These are phyloP conservation scores for Suillus americanus DNA, from an alignment of 768 basidiomycete genomes.

Conservation along the genomic window DNA sequence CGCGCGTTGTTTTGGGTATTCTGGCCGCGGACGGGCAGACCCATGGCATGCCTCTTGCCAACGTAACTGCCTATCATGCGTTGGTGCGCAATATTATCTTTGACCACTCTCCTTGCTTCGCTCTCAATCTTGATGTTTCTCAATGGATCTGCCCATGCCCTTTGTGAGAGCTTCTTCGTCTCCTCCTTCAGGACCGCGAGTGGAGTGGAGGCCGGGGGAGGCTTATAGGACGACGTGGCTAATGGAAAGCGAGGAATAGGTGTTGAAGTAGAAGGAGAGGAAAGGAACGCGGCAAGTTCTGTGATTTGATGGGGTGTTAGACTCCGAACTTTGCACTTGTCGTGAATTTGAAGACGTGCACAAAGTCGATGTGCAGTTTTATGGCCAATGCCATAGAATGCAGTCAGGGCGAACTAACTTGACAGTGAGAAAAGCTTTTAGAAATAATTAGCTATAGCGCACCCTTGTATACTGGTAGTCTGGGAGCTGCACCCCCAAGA, in stretches of 20 bases:
- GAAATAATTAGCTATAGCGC: slow-evolving; percentile 23
- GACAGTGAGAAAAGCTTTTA: slow-evolving; percentile 4
- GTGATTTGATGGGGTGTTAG: slow-evolving; percentile 88
- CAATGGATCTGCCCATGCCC: slow-evolving; percentile 57
- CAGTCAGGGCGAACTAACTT: slow-evolving; percentile 80
- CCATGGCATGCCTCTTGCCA: slow-evolving; percentile 91
- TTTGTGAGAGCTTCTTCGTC: slow-evolving; percentile 33
- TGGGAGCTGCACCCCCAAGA: slow-evolving; percentile 81
- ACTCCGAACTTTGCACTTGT: slow-evolving; percentile 75
- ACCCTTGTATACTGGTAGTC: slow-evolving; percentile 80
- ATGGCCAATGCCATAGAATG: slow-evolving; percentile 86
- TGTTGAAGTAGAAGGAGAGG: slow-evolving; percentile 78
- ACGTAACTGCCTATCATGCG: slow-evolving; percentile 93
- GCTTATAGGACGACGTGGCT: slow-evolving; percentile 51
- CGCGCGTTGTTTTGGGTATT: slow-evolving; percentile 87
- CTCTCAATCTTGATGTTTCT: slow-evolving; percentile 82
- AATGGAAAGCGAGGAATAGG: slow-evolving; percentile 67
- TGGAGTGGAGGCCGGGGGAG: slow-evolving; percentile 42
- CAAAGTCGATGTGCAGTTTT: slow-evolving; percentile 78
- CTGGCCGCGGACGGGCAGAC: slow-evolving; percentile 92
- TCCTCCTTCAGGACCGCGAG: slow-evolving; percentile 27
- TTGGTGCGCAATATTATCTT: slow-evolving; percentile 91
- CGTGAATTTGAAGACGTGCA: slow-evolving; percentile 90
- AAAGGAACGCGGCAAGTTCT: slow-evolving; percentile 89
- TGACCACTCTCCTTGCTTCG: slow-evolving; percentile 77